Percentiles rank a stretch among this genome's conserved stretches.
Evolutionary conservation across 257 asterid species (phyloP).

Genomic region (Gentiana dahurica): DNA sequence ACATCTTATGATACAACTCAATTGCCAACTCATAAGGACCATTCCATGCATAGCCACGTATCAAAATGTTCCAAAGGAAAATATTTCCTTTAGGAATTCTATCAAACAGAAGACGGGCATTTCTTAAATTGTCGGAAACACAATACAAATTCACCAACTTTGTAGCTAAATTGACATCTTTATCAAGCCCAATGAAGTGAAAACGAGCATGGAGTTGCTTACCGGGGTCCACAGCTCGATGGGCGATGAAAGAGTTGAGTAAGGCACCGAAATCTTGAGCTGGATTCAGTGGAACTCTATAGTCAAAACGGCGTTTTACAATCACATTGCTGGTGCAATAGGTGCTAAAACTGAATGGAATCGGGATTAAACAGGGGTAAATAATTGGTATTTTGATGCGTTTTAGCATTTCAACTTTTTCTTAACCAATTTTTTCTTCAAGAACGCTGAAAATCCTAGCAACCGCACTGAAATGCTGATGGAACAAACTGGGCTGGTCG

Average conservation of each 20-base stretch:
- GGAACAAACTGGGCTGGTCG: too few species aligned
- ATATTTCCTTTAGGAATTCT: conserved; percentile 39
- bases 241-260: conserved; percentile 35
- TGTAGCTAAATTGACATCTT: conserved; percentile 31
- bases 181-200: conserved; percentile 24
- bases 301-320: conserved; percentile 7
- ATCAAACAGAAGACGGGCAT: conserved; percentile 50
- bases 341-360: neutral
- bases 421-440: too few species aligned
- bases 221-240: conserved; percentile 35
- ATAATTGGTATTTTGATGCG: neutral
- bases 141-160: conserved; percentile 41
- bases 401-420: neutral
- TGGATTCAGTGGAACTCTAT: neutral
- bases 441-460: too few species aligned
- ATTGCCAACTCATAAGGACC: conserved; percentile 42
- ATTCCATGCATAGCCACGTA: conserved; percentile 61
- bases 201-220: conserved; percentile 47
- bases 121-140: conserved; percentile 21
- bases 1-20: conserved; percentile 30
- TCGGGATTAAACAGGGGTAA: neutral
- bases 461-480: too few species aligned
- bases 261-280: conserved; percentile 24
- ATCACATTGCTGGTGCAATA: neutral
- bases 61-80: conserved; percentile 57